Evolutionary conservation across 345 rosid genomes (phyloP), one percentile per base, ranked within the genome.

Genomic region (Moringa oleifera): DNA sequence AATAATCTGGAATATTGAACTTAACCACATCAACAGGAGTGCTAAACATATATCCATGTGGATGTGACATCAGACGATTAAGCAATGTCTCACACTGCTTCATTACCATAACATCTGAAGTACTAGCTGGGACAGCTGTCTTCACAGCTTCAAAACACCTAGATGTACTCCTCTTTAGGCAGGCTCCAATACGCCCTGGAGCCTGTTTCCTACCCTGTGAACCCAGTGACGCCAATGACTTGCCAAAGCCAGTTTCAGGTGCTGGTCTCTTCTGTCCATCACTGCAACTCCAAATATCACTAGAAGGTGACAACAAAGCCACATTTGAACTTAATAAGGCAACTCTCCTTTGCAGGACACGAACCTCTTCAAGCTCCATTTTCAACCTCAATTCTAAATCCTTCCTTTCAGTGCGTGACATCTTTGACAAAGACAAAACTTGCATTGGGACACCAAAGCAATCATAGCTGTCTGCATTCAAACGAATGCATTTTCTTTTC

Each of bases 1-100:
- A 83, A 67, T 93, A 93, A 72, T 93, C 98, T 4, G 97, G 97
- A 64, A 90, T 86, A 56, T 93, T 90, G 77, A 90, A 68, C 79
- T 71, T 62, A 46, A 79, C 90, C 59, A 76, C 86, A 76, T 93
- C 96, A 68, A 90, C 98, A 21, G 96, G 94, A 50, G 51, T 59
- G 28, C 80, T 87, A 68, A 90, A 90, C 53, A 79, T 73, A 89
- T 89, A 86, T 51, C 84, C 81, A 63, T 31, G 74, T 52, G 80
- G 78, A 72, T 93, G 96, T 0, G 77, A 56, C 91, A 83, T 88
- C 65, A 93, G 54, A 11, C 89, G 81, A 49, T 65, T 70, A 46
- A 88, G 75, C 68, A 93, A 73, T 23, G 68, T 55, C 55, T 81
- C 89, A 68, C 96, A 90, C 58, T 86, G 90, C 70, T 88, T 86